These are phyloP conservation scores for Rhizoclosmatium sp. DNA, from an alignment of 192 early-diverging fungal species.

Conservation along the genomic window DNA sequence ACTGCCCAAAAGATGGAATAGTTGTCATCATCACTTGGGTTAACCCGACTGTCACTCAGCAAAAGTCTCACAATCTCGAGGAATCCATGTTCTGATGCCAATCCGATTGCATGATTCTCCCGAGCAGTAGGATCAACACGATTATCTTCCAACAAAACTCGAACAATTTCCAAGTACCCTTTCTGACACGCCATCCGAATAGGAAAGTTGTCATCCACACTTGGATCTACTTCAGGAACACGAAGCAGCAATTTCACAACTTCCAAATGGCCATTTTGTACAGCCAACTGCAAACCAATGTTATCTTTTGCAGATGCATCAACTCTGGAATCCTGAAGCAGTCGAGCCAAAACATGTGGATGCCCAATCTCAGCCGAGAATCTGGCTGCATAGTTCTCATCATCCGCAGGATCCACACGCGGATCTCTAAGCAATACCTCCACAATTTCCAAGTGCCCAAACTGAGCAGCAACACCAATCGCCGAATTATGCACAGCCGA, in stretches of 20 bases:
- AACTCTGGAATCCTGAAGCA: background rate
- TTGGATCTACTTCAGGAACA: background rate
- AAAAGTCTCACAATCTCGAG: background rate
- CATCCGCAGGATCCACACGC: background rate
- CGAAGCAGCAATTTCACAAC: background rate
- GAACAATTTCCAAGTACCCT: background rate
- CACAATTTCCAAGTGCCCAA: conserved; percentile 10
- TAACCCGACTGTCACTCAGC: background rate
- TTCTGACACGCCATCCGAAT: background rate
- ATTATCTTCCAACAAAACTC: background rate
- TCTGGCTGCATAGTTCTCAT: conserved; percentile 18
- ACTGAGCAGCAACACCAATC: background rate
- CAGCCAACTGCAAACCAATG: background rate
- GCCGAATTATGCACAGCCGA: conserved; percentile 21
- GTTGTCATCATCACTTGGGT: conserved; percentile 13
- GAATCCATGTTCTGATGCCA: background rate
- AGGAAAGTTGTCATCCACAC: background rate
- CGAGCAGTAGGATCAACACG: background rate
- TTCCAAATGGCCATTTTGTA: background rate
- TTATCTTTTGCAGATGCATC: background rate
- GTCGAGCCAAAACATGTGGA: background rate
- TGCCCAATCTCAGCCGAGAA: background rate
- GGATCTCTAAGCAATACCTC: background rate
- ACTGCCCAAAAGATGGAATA: conserved; percentile 1
- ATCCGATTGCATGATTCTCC: background rate